Percentiles rank a stretch among this genome's conserved stretches.
Evolutionary conservation across 163 green algal genomes (phyloP).

Genomic region (Scenedesmus sp.): DNA sequence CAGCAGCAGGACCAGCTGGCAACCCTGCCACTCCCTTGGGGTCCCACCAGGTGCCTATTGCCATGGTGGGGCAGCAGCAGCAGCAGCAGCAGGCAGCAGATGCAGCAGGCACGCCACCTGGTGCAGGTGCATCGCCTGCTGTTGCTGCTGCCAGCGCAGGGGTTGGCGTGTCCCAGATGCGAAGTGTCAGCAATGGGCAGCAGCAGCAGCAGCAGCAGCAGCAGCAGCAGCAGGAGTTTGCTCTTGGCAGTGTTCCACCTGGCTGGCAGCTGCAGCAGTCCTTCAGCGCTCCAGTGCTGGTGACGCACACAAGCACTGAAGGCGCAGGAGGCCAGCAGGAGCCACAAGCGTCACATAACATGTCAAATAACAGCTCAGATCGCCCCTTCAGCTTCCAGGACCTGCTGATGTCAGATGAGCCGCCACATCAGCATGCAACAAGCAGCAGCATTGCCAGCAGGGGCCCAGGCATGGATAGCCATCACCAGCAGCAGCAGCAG

Average conservation of each 20-base stretch:
- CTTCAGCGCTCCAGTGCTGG: background rate
- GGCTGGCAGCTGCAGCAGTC: background rate
- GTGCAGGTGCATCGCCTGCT: background rate
- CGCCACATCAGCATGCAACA: background rate
- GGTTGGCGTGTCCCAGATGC: background rate
- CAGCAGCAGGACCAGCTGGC: background rate
- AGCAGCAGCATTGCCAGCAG: too few relatives aligned
- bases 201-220: slow-evolving; percentile 18
- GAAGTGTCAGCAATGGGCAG: background rate
- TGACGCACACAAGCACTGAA: background rate
- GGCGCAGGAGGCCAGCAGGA: background rate
- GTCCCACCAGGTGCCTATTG: background rate
- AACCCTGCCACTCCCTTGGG: background rate
- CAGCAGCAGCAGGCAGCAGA: slow-evolving; percentile 33
- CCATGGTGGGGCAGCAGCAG: background rate
- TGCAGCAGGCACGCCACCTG: background rate
- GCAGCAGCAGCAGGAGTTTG: background rate
- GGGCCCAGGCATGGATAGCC: background rate
- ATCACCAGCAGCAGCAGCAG: background rate
- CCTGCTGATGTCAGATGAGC: slow-evolving; percentile 12
- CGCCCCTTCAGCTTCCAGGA: background rate
- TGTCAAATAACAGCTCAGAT: background rate
- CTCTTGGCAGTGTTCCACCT: background rate
- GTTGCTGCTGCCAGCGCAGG: background rate
- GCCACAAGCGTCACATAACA: background rate